These are phyloP conservation scores for Sporothrix schenckii DNA, from an alignment of 2,329 filamentous ascomycete species.

Conservation along the genomic window DNA sequence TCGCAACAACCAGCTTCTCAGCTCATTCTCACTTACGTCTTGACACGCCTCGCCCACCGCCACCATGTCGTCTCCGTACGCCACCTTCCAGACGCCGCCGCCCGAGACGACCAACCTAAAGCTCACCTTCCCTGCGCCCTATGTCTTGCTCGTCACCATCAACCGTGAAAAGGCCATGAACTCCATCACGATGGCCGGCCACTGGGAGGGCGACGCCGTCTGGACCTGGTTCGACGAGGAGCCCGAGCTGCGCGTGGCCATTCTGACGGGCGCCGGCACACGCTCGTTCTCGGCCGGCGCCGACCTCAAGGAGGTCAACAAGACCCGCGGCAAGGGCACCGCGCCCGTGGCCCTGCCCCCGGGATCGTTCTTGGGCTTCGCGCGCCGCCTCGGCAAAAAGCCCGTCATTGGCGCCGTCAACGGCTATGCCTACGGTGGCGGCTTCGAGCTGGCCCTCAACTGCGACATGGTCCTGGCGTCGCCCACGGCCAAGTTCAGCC, in stretches of 20 bases:
- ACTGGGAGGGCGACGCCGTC: conserved; percentile 53
- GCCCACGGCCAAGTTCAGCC: conserved; percentile 54
- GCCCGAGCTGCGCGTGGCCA: conserved; percentile 52
- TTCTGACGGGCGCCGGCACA: conserved; percentile 56
- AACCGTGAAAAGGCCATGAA: conserved; percentile 55
- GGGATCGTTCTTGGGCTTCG: conserved; percentile 45
- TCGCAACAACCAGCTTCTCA: too few species aligned
- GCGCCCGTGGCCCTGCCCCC: conserved; percentile 34
- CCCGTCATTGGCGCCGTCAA: conserved; percentile 67
- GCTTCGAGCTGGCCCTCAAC: conserved; percentile 63
- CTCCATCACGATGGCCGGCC: conserved; percentile 47
- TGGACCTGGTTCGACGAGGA: conserved; percentile 59
- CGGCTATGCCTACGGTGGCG: conserved; percentile 63
- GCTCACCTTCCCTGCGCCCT: conserved; percentile 48
- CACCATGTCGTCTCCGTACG: conserved; percentile 20
- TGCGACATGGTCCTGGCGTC: conserved; percentile 63
- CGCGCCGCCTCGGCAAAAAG: conserved; percentile 59
- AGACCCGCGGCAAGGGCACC: conserved; percentile 37
- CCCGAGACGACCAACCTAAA: conserved; percentile 16
- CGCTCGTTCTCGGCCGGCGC: conserved; percentile 58
- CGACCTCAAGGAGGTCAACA: conserved; percentile 55
- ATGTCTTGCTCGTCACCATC: conserved; percentile 57
- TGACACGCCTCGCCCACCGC: neutral
- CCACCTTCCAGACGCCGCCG: conserved; percentile 21
- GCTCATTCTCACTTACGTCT: too few species aligned